phyloP scores from a whole-genome alignment of 2,329 filamentous ascomycete genomes.

The Fusarium avenaceum region DNA sequence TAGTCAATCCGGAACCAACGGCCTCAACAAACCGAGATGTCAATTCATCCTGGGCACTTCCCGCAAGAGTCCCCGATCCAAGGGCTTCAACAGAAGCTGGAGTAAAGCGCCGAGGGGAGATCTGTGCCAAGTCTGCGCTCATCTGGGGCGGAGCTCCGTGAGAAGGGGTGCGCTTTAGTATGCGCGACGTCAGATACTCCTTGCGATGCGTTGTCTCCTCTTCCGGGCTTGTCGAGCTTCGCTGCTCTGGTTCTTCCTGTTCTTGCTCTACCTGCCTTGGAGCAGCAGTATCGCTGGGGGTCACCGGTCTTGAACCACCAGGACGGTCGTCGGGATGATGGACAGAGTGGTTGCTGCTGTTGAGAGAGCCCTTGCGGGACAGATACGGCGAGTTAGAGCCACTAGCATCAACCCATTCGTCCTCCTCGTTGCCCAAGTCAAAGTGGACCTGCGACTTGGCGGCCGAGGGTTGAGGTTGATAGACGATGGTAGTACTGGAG shows the following conservation, averaged over 20 bases:
- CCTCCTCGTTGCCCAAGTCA: slow-evolving; percentile 70
- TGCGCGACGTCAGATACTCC: slow-evolving; percentile 75
- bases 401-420: slow-evolving; percentile 78
- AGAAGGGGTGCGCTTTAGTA: slow-evolving; percentile 74
- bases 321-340: slow-evolving; percentile 54
- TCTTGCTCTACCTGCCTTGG: slow-evolving; percentile 27
- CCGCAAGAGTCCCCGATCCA: slow-evolving; percentile 44
- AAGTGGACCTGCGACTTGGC: slow-evolving; percentile 72
- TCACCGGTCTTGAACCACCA: slow-evolving; percentile 54
- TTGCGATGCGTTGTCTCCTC: slow-evolving; percentile 66
- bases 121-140: slow-evolving; percentile 67
- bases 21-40: slow-evolving; percentile 72
- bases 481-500: slow-evolving; percentile 64
- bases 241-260: slow-evolving; percentile 25
- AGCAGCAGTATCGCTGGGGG: slow-evolving; percentile 49
- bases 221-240: slow-evolving; percentile 51
- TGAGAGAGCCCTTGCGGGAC: slow-evolving; percentile 62
- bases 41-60: slow-evolving; percentile 61
- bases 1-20: slow-evolving; percentile 63
- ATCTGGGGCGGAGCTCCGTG: slow-evolving; percentile 74
- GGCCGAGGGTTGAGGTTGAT: slow-evolving; percentile 57
- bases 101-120: slow-evolving; percentile 56
- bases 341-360: slow-evolving; percentile 64
- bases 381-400: slow-evolving; percentile 71
- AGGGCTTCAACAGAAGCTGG: slow-evolving; percentile 50